Evolutionary conservation across 2,329 filamentous ascomycete genomes (phyloP).

Genomic region (Talaromyces pinophilus): DNA sequence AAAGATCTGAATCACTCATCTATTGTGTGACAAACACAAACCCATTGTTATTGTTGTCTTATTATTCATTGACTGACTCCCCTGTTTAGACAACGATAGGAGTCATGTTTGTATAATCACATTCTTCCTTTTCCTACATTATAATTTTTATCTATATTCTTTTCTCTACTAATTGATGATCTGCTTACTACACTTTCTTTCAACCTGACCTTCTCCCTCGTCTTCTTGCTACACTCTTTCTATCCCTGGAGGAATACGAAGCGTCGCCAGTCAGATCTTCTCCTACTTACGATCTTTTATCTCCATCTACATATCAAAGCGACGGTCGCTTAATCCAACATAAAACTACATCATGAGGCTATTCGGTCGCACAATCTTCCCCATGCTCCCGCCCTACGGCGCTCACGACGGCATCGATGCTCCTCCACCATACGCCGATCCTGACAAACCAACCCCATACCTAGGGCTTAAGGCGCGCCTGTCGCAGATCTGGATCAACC

Average conservation of each 20-base stretch:
- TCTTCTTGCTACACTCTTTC: background rate
- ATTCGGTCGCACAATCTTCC: conserved; percentile 35
- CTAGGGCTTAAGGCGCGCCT: conserved; percentile 84
- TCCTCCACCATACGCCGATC: conserved; percentile 59
- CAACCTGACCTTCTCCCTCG: background rate
- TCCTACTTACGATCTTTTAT: background rate
- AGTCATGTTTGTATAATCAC: conserved; percentile 20
- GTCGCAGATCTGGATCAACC: conserved; percentile 96
- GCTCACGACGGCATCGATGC: conserved; percentile 50
- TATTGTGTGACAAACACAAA: conserved; percentile 11
- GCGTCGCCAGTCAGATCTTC: background rate
- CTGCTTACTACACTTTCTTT: conserved; percentile 5
- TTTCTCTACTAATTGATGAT: background rate
- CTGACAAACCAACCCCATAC: conserved; percentile 80
- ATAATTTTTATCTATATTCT: background rate
- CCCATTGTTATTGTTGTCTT: background rate
- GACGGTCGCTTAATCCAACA: conserved; percentile 18
- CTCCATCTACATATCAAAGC: conserved; percentile 6
- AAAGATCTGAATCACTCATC: background rate
- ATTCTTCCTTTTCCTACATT: conserved; percentile 2
- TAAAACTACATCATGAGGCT: conserved; percentile 19
- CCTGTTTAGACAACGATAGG: conserved; percentile 11
- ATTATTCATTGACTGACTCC: background rate
- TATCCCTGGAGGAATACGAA: conserved; percentile 1
- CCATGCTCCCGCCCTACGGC: conserved; percentile 44